A percentile compares a stretch with the other conserved stretches of the same genome.
These are phyloP conservation scores for Yamadazyma aaseri DNA, from an alignment of 1,139 yeast genomes.

Conservation along the genomic window DNA sequence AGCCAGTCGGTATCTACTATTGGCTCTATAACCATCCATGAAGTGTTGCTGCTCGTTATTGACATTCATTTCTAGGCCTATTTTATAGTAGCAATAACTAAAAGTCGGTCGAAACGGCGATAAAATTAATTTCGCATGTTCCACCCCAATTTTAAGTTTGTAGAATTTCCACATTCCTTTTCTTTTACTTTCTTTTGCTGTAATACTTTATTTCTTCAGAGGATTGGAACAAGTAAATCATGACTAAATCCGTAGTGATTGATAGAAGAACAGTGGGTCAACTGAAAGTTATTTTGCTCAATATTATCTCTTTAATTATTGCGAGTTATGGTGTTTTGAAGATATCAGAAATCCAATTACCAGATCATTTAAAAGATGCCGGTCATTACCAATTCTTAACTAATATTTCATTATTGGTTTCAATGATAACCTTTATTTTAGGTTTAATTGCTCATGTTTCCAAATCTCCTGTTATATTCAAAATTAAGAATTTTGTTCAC, in stretches of 20 bases:
- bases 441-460: slow-evolving; percentile 42
- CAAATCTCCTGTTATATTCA: slow-evolving; percentile 21
- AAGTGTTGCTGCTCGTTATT: no score
- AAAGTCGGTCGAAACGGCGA: slow-evolving; percentile 11
- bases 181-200: not conserved
- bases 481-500: slow-evolving; percentile 39
- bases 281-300: slow-evolving; percentile 23
- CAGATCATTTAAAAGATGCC: slow-evolving; percentile 47
- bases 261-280: slow-evolving; percentile 32
- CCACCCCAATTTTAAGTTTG: no score
- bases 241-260: not conserved
- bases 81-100: no score
- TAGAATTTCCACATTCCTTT: no score
- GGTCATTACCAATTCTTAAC: slow-evolving; percentile 73
- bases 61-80: no score
- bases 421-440: slow-evolving; percentile 42
- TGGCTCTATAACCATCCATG: no score
- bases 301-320: slow-evolving; percentile 26
- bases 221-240: not conserved
- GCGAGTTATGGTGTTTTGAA: slow-evolving; percentile 31
- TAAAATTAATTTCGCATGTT: slow-evolving; percentile 4
- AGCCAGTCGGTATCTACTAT: no score
- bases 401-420: slow-evolving; percentile 51
- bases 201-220: not conserved
- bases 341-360: slow-evolving; percentile 23